Evolutionary conservation across 2,329 filamentous ascomycete species (phyloP).

Genomic region (Fusarium domesticum): DNA sequence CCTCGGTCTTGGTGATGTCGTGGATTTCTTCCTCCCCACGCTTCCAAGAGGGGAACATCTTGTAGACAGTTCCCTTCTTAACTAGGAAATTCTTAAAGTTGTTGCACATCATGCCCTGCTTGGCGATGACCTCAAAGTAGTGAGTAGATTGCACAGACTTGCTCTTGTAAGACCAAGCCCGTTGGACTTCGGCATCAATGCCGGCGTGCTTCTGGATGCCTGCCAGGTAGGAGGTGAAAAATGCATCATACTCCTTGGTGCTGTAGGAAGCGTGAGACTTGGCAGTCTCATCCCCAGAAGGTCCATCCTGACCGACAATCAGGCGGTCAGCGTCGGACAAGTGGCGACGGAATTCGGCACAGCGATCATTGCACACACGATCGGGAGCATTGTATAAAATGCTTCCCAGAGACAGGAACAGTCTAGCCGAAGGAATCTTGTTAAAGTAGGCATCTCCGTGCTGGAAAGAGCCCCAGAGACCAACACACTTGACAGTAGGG

Average conservation of each 20-base stretch:
- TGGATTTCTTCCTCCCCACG: conserved; percentile 13
- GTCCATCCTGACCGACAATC: conserved; percentile 20
- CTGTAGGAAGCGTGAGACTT: conserved; percentile 9
- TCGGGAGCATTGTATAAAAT: conserved; percentile 23
- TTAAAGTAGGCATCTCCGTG: conserved; percentile 16
- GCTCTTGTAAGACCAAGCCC: conserved; percentile 10
- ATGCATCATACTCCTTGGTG: conserved; percentile 12
- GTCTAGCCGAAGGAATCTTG: neutral
- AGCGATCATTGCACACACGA: conserved; percentile 16
- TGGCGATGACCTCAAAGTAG: conserved; percentile 15
- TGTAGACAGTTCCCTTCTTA: conserved; percentile 2
- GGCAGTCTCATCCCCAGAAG: neutral
- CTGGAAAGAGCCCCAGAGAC: conserved; percentile 22
- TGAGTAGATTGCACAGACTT: conserved; percentile 12
- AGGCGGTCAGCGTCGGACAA: conserved; percentile 7
- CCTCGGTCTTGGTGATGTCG: conserved; percentile 8
- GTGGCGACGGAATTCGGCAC: conserved; percentile 15
- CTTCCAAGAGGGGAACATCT: conserved; percentile 27
- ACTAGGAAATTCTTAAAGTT: conserved; percentile 4
- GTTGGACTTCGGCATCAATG: conserved; percentile 1
- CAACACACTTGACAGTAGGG: conserved; percentile 8
- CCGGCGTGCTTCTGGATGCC: conserved; percentile 9
- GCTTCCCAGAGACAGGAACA: conserved; percentile 18
- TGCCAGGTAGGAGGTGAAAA: conserved; percentile 11
- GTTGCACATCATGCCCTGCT: conserved; percentile 12